Base-by-base conservation (phyloP, 2,329 filamentous ascomycete genomes). In the Ophiobolus disseminans region DNA sequence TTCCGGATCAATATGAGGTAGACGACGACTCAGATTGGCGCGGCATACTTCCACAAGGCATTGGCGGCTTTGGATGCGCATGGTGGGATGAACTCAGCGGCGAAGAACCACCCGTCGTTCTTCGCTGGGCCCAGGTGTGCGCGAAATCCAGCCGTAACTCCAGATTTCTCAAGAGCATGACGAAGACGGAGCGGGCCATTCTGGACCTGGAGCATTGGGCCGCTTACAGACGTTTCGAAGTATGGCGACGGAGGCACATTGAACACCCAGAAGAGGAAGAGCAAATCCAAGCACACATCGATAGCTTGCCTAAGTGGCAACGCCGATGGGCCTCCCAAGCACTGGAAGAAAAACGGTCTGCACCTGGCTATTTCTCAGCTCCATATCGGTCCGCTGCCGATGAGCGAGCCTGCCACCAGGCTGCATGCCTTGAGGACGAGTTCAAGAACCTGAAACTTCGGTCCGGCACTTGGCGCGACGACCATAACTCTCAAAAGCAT, bases 211-310 rank as follows among this genome's bases (percentile, higher is more conserved):
- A 32, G 13, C 40, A 46, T 22, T 14, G 9, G 1, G 14, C 11
- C 10, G 44, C 37, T 9, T 34, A 34, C 22, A 19, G 22, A 9
- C 13, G 22, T 11, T 46, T 46, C 44, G 36, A 46, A 10, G 21
- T n/a, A 8, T 46, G 44, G 44, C 37, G 44, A 13, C 36, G 26
- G n/a, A 35, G 28, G 44, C 26, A 46, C 30, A 28, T 40, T 11
- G 44, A 40, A 22, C 1, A 20, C 17, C 30, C 20, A 11, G 17
- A 46, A 4, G 22, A 40, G 22, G 37, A 40, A 16, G 37, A 35
- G 4, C 26, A 28, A 13, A 10, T 40, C 8, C 37, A 40, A 14
- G 25, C 25, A 3, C 9, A 28, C 9, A 28, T 28, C n/a, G 5
- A 28, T 26, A 17, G 8, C 8, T 17, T 35, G n/a, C n/a, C 20